Percentiles rank a stretch among this genome's conserved stretches.
These are phyloP conservation scores for Quercus phellos DNA, from an alignment of 331 rosid genomes.

Conservation along the genomic window DNA sequence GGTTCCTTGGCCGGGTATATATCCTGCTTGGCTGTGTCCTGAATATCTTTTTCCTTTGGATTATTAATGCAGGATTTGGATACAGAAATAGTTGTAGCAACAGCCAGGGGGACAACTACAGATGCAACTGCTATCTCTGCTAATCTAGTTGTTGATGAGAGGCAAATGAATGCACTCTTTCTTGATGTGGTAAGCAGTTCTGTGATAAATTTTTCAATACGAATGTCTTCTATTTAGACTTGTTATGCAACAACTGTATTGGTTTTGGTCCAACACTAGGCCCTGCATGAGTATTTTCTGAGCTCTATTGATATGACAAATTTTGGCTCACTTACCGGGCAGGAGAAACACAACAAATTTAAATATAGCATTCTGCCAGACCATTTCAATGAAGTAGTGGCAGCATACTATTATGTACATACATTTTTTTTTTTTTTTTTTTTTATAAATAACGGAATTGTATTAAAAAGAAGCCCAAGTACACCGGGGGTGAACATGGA, in stretches of 20 bases:
- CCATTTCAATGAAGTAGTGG: background rate
- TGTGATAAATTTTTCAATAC: background rate
- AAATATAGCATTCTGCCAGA: background rate
- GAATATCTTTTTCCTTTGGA: background rate
- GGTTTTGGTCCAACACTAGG: background rate
- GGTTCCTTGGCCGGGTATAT: background rate
- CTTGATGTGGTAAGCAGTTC: conserved; percentile 77
- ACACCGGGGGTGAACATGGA: too few species aligned
- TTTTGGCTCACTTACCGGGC: background rate
- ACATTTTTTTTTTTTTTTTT: too few species aligned
- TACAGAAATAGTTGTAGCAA: conserved; percentile 78
- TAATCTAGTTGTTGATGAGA: conserved; percentile 75
- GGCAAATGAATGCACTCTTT: conserved; percentile 99
- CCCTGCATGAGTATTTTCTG: background rate
- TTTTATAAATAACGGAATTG: too few species aligned
- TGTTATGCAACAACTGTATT: background rate
- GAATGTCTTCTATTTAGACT: background rate
- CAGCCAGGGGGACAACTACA: conserved; percentile 52
- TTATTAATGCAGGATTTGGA: conserved; percentile 77
- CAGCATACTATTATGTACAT: background rate
- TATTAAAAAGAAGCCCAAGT: too few species aligned
- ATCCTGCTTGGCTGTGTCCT: background rate
- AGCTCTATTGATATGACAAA: background rate
- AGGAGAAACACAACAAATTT: background rate
- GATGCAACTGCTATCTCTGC: conserved; percentile 77